These are phyloP conservation scores for Amphirosellinia nigrospora DNA, from an alignment of 495 filamentous ascomycete species.

Conservation along the genomic window DNA sequence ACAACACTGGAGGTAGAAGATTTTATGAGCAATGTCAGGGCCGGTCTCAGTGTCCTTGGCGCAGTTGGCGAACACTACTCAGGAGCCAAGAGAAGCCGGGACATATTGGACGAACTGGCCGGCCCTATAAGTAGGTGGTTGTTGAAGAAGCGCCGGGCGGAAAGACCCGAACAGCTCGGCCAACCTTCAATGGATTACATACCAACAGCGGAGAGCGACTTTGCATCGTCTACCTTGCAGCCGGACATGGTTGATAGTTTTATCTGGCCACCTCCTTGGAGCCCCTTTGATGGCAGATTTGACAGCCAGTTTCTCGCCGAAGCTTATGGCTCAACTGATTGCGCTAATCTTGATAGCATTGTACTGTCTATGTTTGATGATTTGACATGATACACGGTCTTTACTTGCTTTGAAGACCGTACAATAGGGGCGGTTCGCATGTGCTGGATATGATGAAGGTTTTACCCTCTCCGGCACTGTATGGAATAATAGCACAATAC, in stretches of 20 bases:
- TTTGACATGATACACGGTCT: constrained; percentile 3
- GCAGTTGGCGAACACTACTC: constrained; percentile 56
- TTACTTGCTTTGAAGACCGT: background rate
- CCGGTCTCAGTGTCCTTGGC: constrained; percentile 51
- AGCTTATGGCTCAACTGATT: constrained; percentile 18
- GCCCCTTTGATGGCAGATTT: constrained; percentile 14
- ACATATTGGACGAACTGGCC: constrained; percentile 51
- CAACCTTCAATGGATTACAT: background rate
- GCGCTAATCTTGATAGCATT: constrained; percentile 19
- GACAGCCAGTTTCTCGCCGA: constrained; percentile 14
- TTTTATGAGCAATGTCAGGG: constrained; percentile 45
- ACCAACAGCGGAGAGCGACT: background rate
- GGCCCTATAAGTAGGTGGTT: constrained; percentile 47
- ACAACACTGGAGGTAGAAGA: constrained; percentile 47
- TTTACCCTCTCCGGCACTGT: too few species aligned
- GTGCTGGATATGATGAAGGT: too few species aligned
- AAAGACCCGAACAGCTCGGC: background rate
- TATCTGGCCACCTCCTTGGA: constrained; percentile 8
- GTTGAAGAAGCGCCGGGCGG: constrained; percentile 30
- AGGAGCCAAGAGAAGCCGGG: constrained; percentile 50
- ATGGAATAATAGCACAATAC: too few species aligned
- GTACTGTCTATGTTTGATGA: constrained; percentile 23
- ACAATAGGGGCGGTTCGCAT: background rate
- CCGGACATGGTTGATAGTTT: background rate
- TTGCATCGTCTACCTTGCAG: background rate